phyloP scores from a whole-genome alignment of 805 yeast genomes.

The Yarrowia divulgata region DNA sequence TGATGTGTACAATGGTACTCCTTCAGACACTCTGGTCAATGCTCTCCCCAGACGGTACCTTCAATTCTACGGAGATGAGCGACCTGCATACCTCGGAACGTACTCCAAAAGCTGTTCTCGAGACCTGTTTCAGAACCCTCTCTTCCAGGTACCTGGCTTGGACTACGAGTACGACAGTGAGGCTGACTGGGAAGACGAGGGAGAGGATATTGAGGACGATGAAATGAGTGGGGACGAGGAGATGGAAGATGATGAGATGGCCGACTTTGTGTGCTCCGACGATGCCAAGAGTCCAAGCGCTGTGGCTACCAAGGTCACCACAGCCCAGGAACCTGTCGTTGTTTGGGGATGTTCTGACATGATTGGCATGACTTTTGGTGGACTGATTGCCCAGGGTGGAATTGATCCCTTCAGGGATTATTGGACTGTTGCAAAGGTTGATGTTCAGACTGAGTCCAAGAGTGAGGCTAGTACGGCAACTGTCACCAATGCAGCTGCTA shows the following conservation, averaged over 20 bases:
- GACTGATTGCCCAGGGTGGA: not conserved
- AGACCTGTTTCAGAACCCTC: conserved; percentile 27
- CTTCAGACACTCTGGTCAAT: not conserved
- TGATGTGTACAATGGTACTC: conserved; percentile 3
- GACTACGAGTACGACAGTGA: conserved; percentile 38
- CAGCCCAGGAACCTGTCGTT: conserved; percentile 29
- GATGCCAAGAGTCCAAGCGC: conserved; percentile 10
- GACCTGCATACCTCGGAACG: conserved; percentile 29
- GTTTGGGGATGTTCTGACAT: conserved; percentile 18
- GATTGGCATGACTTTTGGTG: conserved; percentile 12
- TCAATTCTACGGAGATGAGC: conserved; percentile 25
- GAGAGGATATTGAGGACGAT: conserved; percentile 30
- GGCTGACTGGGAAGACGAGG: conserved; percentile 38
- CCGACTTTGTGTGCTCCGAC: conserved; percentile 30
- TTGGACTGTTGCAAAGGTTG: conserved; percentile 1
- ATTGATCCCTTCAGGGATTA: conserved; percentile 26
- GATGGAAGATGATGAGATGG: conserved; percentile 32
- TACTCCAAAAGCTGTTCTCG: not conserved
- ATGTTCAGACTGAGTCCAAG: not conserved
- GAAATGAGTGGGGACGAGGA: conserved; percentile 29
- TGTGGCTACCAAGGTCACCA: not conserved
- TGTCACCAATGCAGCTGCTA: not conserved
- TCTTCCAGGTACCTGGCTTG: conserved; percentile 14
- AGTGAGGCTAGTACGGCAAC: not conserved
- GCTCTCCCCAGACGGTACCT: conserved; percentile 19